These are phyloP conservation scores for Cyclotella cryptica DNA, from an alignment of 108 stramenopile species.

Conservation along the genomic window DNA sequence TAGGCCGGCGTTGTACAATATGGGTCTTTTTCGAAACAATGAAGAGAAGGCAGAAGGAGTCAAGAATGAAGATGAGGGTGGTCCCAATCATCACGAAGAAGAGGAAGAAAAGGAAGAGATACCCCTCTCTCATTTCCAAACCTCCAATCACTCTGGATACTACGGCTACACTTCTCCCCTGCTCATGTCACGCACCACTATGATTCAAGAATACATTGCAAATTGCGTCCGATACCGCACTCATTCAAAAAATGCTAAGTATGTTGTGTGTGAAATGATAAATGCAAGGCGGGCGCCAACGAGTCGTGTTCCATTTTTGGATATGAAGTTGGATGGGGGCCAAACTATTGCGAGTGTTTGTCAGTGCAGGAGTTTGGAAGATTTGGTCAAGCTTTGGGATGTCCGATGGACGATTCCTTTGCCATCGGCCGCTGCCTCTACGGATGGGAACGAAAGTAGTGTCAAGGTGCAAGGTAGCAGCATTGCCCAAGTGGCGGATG, in stretches of 20 bases:
- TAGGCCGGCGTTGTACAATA: slow-evolving; percentile 94
- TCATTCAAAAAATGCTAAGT: slow-evolving; percentile 94
- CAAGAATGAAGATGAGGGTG: not conserved
- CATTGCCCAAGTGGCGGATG: not conserved
- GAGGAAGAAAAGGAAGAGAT: slow-evolving; percentile 6
- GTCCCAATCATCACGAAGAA: not conserved
- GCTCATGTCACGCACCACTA: slow-evolving; percentile 72
- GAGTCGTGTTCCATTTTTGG: slow-evolving; percentile 55
- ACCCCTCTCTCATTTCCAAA: slow-evolving; percentile 40
- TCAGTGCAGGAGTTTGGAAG: slow-evolving; percentile 65
- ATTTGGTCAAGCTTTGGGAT: slow-evolving; percentile 81
- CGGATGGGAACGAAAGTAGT: not conserved
- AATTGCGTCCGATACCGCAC: slow-evolving; percentile 75
- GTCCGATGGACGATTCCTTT: slow-evolving; percentile 45
- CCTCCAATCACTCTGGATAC: slow-evolving; percentile 31
- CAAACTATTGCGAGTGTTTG: slow-evolving; percentile 76
- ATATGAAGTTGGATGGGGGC: slow-evolving; percentile 60
- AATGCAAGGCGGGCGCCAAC: slow-evolving; percentile 78
- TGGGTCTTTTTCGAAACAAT: slow-evolving; percentile 72
- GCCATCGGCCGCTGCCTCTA: not conserved
- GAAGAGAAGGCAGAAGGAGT: not conserved
- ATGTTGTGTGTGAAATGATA: slow-evolving; percentile 97
- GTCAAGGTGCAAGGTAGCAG: not conserved
- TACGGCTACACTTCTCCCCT: slow-evolving; percentile 65
- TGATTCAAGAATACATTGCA: slow-evolving; percentile 87